Conservation (phyloP, 441 rosid genomes). For the Cnidoscolus chayamansa region DNA sequence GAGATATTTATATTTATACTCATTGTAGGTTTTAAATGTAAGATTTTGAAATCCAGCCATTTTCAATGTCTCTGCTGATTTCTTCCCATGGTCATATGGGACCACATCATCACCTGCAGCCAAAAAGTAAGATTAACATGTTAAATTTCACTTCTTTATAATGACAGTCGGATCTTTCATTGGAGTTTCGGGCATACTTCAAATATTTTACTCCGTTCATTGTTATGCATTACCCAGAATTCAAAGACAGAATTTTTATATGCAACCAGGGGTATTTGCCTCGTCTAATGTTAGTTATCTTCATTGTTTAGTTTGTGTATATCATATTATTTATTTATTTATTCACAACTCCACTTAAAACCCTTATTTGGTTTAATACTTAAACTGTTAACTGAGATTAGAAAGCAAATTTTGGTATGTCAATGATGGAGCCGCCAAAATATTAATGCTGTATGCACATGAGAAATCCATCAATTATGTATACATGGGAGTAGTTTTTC, state of each 20-base stretch:
- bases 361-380: no score
- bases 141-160: not conserved
- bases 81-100: slow-evolving; percentile 53
- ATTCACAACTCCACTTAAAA: no score
- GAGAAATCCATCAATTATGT: no score
- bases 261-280: not conserved
- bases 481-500: no score
- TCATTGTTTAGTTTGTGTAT: not conserved
- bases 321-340: not conserved
- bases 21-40: slow-evolving; percentile 38
- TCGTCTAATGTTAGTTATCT: not conserved
- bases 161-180: not conserved
- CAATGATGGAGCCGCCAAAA: no score
- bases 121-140: slow-evolving; percentile 1
- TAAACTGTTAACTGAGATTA: no score
- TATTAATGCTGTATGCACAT: no score
- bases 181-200: not conserved
- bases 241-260: not conserved
- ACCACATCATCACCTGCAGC: slow-evolving; percentile 61
- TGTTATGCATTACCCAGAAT: not conserved
- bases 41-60: slow-evolving; percentile 46
- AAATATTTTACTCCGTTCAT: no score
- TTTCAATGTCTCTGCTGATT: slow-evolving; percentile 44
- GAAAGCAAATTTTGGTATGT: no score
- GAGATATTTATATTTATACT: slow-evolving; percentile 23